Base-by-base conservation (phyloP, 2,329 filamentous ascomycete species). In the Cryphonectria japonica region DNA sequence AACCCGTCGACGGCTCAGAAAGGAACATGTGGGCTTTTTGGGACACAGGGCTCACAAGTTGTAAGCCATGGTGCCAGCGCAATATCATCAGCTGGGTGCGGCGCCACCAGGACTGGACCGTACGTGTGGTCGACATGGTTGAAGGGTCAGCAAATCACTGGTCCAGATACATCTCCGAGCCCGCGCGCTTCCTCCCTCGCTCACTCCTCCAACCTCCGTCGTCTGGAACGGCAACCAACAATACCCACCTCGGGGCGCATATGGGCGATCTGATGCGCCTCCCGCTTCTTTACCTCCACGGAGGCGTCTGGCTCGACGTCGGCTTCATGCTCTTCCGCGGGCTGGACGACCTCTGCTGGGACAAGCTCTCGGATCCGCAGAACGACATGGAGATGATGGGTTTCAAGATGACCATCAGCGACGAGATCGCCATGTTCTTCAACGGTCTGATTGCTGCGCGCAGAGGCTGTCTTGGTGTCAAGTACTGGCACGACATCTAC, bases 1-100 rank as follows among this genome's bases (percentile, higher is more conserved):
- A 73, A 2, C 78, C 80, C n/a, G 68, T 81, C 57, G 79, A 77
- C 0, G 8, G 22, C 34, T 80, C 80, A 0, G 82, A 84, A 67
- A 82, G 81, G 72, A 85, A 85, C 57, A 78, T 85, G 2, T 85
- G 83, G 82, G 81, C 82, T 1, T 82, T 83, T 69, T 85, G 83
- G 82, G 78, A 84, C 69, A 79, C 77, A 13, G 82, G 83, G 0
- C 68, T 81, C 0, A 66, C 75, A 3, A 69, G 71, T 9, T 83
- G 83, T 78, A 82, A 80, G 9, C 76, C 78, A 14, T 81, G 80
- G 74, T 79, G 79, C 62, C 77, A 78, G 59, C 75, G 76, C 34
- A 84, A 82, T 37, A 77, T 84, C 0, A 60, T 82, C 11, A 80
- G 80, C 69, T 85, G 82, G 83, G 80, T 83, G 19, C 78, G 81